Base-by-base conservation (phyloP, 176 grass and related monocot species). In the Paspalum vaginatum region DNA sequence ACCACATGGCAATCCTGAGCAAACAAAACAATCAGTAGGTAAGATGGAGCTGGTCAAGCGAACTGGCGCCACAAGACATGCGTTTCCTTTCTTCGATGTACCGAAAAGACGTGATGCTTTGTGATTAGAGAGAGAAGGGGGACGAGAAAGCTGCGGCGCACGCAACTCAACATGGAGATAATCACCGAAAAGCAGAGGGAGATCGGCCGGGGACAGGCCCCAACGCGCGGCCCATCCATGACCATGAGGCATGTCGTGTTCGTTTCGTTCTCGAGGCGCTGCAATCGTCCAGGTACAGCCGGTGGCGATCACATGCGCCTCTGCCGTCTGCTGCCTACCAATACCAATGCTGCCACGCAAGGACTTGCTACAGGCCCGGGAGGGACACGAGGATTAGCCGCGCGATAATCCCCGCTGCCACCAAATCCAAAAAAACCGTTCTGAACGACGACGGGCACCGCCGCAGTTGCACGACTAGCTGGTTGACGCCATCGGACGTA, bases 201-300 rank as follows among this genome's bases (percentile, higher is more conserved):
- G 39, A 18, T 11, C 37, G 76, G 10, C 15, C 55, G 32, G 47
- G 14, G 11, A 49, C 11, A 12, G 43, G 16, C 24, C 61, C 9
- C 81, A 46, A 18, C 40, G 25, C 18, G 68, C 68, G 18, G 32
- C 32, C 25, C 46, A 38, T 40, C n/a, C n/a, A 24, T 32, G n/a
- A n/a, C 65, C 27, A 65, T 8, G 65, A 25, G 65, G 66, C 58
- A 87, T 87, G 32, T 1, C 32, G 3, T 32, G 85, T 87, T 82
- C 74, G 27, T 83, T 87, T 82, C 74, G 27, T 83, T 50, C 79
- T 78, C 66, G 74, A 83, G 86, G n/a, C 32, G 65, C 79, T 41
- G 11, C 79, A 78, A 38, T 5, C 9, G 2, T 21, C 3, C 72
- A 40, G 32, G 3, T n/a, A n/a, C n/a, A n/a, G n/a, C 32, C 32